Conservation (phyloP, 139 green algal genomes). For the Nannochloris sp. region DNA sequence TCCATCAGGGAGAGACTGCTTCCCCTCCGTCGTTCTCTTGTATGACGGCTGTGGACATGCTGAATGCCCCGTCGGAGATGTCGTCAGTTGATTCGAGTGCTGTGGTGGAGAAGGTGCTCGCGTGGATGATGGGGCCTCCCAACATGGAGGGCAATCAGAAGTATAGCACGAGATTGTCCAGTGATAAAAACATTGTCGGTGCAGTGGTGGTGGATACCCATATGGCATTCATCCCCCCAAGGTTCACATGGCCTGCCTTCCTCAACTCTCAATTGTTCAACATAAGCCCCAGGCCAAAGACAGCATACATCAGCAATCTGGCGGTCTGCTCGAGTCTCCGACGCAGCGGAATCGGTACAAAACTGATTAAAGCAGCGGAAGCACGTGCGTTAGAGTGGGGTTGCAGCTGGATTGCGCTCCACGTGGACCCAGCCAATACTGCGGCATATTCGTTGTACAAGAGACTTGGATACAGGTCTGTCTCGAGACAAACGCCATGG, state of each 20-base stretch:
- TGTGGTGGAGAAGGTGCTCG: background rate
- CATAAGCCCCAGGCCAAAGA: slow-evolving; percentile 1
- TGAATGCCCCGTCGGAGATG: no score
- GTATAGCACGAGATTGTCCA: background rate
- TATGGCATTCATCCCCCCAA: slow-evolving; percentile 9
- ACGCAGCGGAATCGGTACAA: slow-evolving; percentile 25
- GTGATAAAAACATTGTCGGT: slow-evolving; percentile 6
- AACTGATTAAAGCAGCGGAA: slow-evolving; percentile 34
- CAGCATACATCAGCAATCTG: slow-evolving; percentile 45
- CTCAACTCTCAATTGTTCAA: background rate
- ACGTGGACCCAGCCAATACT: slow-evolving; percentile 25
- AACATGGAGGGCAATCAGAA: background rate
- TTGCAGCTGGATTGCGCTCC: slow-evolving; percentile 24
- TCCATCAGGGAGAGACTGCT: background rate
- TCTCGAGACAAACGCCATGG: slow-evolving; percentile 16
- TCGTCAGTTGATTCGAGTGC: background rate
- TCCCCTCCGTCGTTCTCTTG: no score
- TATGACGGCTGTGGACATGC: no score
- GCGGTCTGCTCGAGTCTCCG: slow-evolving; percentile 28
- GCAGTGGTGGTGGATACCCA: slow-evolving; percentile 15
- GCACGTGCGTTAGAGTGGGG: slow-evolving; percentile 30
- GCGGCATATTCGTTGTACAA: slow-evolving; percentile 22
- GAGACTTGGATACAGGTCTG: slow-evolving; percentile 11
- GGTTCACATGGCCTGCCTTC: background rate
- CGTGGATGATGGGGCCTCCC: background rate